Percentiles rank a stretch among this genome's conserved stretches.
Conservation (phyloP, 768 basidiomycete genomes). For the Macrolepiota dolichaula region DNA sequence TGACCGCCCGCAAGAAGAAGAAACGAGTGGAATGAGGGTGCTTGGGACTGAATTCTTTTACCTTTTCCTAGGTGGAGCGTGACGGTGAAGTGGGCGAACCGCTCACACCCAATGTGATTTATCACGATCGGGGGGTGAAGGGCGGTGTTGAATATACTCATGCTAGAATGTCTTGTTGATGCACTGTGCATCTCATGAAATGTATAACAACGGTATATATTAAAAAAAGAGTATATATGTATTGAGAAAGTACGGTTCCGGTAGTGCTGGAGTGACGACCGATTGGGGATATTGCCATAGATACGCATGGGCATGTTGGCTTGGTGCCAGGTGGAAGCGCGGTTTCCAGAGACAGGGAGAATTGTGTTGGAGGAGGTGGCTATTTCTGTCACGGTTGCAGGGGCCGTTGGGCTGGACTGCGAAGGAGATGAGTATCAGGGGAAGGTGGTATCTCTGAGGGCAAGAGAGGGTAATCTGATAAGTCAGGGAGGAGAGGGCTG, state of each 20-base stretch:
- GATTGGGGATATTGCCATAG: constrained; percentile 9
- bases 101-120: not conserved
- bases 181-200: not conserved
- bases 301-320: constrained; percentile 1
- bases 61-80: not conserved
- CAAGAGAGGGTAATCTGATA: constrained; percentile 1
- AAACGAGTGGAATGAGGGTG: constrained; percentile 27
- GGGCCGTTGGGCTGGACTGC: not conserved
- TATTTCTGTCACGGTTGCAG: not conserved
- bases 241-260: not conserved
- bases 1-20: constrained; percentile 59
- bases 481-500: not conserved
- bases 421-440: constrained; percentile 3
- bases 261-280: not conserved
- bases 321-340: not conserved
- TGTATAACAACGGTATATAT: not conserved
- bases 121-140: not conserved
- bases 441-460: not conserved
- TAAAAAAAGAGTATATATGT: not conserved
- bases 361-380: not conserved
- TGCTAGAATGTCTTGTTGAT: not conserved
- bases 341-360: constrained; percentile 1
- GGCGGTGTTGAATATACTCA: not conserved
- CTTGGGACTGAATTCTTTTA: constrained; percentile 13
- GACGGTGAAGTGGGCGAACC: not conserved